Conservation (phyloP, 768 basidiomycete genomes). For the Calocera viscosa region DNA sequence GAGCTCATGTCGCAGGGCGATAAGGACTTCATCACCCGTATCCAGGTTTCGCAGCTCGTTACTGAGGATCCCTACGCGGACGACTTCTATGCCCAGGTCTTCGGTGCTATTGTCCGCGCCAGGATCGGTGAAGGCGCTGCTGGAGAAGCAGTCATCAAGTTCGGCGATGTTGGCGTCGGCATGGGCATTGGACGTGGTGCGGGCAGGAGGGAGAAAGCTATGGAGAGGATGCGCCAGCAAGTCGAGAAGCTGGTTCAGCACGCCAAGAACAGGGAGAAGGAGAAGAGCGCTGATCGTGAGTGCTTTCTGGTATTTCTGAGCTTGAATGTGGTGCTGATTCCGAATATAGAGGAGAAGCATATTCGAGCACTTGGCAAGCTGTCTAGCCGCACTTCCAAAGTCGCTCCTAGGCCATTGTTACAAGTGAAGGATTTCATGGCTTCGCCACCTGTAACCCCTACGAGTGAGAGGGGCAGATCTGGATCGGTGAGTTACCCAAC, state of each 20-base stretch:
- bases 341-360: constrained; percentile 48
- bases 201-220: constrained; percentile 63
- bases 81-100: constrained; percentile 97
- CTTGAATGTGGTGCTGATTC: constrained; percentile 40
- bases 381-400: constrained; percentile 83
- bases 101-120: constrained; percentile 69
- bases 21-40: constrained; percentile 98
- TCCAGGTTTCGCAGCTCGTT: constrained; percentile 95
- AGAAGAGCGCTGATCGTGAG: constrained; percentile 42
- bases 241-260: constrained; percentile 93
- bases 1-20: constrained; percentile 96
- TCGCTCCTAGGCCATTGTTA: constrained; percentile 89
- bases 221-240: constrained; percentile 79
- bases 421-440: constrained; percentile 57
- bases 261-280: constrained; percentile 73
- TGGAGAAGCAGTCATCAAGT: constrained; percentile 73
- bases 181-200: constrained; percentile 64
- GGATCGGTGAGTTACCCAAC: not conserved
- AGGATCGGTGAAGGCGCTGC: constrained; percentile 52
- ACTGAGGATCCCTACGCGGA: constrained; percentile 95
- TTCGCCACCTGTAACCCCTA: not conserved
- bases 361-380: constrained; percentile 78
- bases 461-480: not conserved
- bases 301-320: constrained; percentile 31
- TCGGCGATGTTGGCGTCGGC: constrained; percentile 74